These are phyloP conservation scores for Huntiella bhutanensis DNA, from an alignment of 2,329 filamentous ascomycete genomes.

Conservation along the genomic window DNA sequence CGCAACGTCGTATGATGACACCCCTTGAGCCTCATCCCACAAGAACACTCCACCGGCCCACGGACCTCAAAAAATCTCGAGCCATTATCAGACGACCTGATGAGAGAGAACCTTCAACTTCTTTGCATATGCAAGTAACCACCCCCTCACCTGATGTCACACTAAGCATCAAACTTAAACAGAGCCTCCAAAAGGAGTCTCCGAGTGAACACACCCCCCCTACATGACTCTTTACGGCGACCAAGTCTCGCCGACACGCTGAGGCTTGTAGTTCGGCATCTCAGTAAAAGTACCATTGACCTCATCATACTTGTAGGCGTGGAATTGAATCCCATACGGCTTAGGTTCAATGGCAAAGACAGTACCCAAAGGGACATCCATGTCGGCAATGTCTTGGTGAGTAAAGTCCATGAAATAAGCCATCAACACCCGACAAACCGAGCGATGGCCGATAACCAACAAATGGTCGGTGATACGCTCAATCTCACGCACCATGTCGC, in stretches of 20 bases:
- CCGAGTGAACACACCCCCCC: background rate
- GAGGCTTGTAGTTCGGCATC: constrained; percentile 64
- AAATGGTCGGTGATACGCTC: constrained; percentile 95
- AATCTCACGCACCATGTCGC: constrained; percentile 89
- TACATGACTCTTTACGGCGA: background rate
- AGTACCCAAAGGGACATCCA: constrained; percentile 86
- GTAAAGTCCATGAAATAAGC: constrained; percentile 93
- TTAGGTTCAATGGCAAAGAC: constrained; percentile 92
- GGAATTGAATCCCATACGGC: constrained; percentile 93
- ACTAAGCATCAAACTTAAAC: background rate
- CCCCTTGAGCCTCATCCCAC: background rate
- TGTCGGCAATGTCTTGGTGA: constrained; percentile 76
- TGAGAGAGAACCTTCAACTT: background rate
- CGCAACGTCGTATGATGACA: constrained; percentile 1
- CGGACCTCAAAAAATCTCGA: background rate
- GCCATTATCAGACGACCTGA: constrained; percentile 6
- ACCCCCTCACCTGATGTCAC: background rate
- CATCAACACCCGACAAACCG: constrained; percentile 77
- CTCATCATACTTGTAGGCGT: constrained; percentile 81
- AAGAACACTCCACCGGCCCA: too few species aligned
- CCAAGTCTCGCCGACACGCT: constrained; percentile 15
- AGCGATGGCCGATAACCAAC: constrained; percentile 79
- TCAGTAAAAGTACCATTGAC: constrained; percentile 64
- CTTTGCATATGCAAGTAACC: background rate
- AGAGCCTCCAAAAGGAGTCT: background rate